These are phyloP conservation scores for Pelargonium nanum DNA, from an alignment of 345 rosid genomes.

Conservation along the genomic window DNA sequence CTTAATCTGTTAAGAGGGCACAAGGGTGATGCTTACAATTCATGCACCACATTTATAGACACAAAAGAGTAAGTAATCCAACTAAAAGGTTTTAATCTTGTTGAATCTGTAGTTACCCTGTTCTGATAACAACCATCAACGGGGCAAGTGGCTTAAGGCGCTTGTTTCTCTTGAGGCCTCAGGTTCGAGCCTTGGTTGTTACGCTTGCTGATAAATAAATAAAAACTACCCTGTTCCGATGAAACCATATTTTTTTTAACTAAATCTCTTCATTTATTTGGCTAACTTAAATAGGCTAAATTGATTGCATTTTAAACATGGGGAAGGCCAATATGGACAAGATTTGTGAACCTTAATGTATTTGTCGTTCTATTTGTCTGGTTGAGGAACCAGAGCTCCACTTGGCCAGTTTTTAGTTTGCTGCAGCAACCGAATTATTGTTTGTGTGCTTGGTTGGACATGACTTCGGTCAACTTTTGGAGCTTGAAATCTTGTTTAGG, in stretches of 20 bases:
- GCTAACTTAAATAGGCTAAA: not conserved
- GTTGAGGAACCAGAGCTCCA: not conserved
- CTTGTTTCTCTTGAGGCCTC: too few relatives aligned
- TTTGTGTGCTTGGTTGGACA: too few relatives aligned
- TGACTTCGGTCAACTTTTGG: too few relatives aligned
- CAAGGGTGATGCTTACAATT: constrained; percentile 30
- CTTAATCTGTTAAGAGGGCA: constrained; percentile 51
- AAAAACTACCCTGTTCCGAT: not conserved
- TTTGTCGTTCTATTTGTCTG: not conserved
- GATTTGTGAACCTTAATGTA: not conserved
- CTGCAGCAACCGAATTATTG: too few relatives aligned
- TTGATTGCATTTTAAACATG: not conserved
- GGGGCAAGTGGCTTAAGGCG: too few relatives aligned
- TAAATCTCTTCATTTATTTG: not conserved
- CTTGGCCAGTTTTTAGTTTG: not conserved
- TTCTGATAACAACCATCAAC: too few relatives aligned
- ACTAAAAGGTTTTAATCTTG: not conserved
- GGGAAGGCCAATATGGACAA: constrained; percentile 2
- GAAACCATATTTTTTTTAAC: constrained; percentile 3
- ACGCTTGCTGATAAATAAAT: too few relatives aligned
- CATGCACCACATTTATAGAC: constrained; percentile 56
- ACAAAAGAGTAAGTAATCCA: constrained; percentile 63
- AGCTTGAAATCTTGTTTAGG: too few relatives aligned
- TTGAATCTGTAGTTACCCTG: not conserved
- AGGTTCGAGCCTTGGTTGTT: too few relatives aligned